Evolutionary conservation across 2,329 filamentous ascomycete genomes (phyloP), one percentile per base, ranked within the genome.

Genomic region (Cladosporium austrohemisphaericum): DNA sequence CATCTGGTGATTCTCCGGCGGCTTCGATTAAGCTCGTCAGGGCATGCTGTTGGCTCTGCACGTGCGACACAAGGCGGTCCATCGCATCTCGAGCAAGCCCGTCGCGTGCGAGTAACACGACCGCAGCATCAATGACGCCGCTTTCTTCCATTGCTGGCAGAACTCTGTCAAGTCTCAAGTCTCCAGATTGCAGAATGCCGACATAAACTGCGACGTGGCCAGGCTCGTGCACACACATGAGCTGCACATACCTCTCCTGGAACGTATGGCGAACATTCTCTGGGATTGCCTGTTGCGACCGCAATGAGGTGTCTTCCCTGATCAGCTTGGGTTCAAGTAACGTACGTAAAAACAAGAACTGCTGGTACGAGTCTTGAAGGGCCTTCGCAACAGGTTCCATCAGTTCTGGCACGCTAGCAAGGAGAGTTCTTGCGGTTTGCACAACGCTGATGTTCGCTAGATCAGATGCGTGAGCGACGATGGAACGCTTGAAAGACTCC

Each of bases 51-150:
- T 98, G 75, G 1, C 85, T 91, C 29, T 78, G 76, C 20, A 98
- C 69, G 63, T 98, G 92, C 57, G 77, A 80, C n/a, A 88, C 79
- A 18, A 98, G 77, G 40, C 93, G 82, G 49, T 83, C 78, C 85
- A 98, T 95, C 5, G 90, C 93, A 59, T 85, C 80, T 53, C 81
- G 79, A 10, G 92, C 78, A 60, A 93, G 83, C 0, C 94, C 93
- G 63, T 96, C 90, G 51, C 88, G 81, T 31, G 89, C 88, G 77
- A 98, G 86, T 8, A 98, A 76, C 1, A 95, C 82, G 5, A 98
- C 88, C 1, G 90, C 92, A 4, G 91, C 94, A 71, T 98, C 93
- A 37, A 98, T 82, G 4, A 93, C 88, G 1, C 91, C 91, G 33
- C 84, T 90, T 54, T 86, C 81, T 67, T 98, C 94, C 76, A 98